Conservation (phyloP, 495 filamentous ascomycete genomes). For the Venustampulla echinocandica region DNA sequence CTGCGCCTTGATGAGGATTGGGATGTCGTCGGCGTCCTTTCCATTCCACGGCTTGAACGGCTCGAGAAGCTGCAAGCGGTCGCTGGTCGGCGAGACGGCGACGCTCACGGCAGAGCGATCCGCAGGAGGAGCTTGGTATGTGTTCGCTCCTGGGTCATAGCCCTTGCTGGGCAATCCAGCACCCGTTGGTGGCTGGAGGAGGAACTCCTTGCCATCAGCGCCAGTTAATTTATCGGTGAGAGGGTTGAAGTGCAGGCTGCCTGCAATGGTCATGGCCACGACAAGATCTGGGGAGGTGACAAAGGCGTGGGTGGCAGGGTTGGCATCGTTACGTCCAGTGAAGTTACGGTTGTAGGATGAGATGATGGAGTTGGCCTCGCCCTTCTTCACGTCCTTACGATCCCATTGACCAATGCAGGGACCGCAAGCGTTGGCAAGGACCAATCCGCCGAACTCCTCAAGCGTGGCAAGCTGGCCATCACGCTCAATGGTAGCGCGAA, state of each 20-base stretch:
- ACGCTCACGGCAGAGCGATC: conserved; percentile 67
- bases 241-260: conserved; percentile 92
- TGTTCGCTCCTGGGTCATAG: conserved; percentile 90
- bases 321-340: conserved; percentile 97
- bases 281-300: conserved; percentile 97
- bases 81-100: conserved; percentile 77
- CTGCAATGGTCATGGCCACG: conserved; percentile 84
- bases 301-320: conserved; percentile 97
- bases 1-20: conserved; percentile 94
- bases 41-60: conserved; percentile 88
- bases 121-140: conserved; percentile 90
- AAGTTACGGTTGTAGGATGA: conserved; percentile 99
- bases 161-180: conserved; percentile 71
- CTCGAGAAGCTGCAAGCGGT: conserved; percentile 86
- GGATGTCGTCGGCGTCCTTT: conserved; percentile 80
- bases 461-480: conserved; percentile 95
- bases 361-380: conserved; percentile 90
- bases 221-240: conserved; percentile 89
- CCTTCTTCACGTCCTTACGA: conserved; percentile 90
- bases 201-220: conserved; percentile 96
- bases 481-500: conserved; percentile 82
- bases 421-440: conserved; percentile 95
- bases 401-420: conserved; percentile 76
- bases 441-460: conserved; percentile 93
- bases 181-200: conserved; percentile 69